These are phyloP conservation scores for Plasmodium falciparum DNA, from an alignment of 169 alveolate genomes.

Conservation along the genomic window DNA sequence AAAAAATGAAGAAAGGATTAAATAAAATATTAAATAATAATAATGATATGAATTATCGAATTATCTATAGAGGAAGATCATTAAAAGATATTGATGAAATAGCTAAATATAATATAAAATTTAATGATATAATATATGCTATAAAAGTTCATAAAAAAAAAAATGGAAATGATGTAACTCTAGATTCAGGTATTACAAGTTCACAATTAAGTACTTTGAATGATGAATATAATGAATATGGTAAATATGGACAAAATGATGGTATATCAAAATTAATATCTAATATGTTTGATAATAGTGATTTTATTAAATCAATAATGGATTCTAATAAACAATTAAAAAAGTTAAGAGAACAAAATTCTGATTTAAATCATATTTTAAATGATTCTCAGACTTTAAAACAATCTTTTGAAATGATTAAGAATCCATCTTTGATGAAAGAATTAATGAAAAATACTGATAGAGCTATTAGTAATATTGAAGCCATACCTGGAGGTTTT, in stretches of 20 bases:
- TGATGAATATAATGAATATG: constrained; percentile 73
- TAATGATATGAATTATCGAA: constrained; percentile 40
- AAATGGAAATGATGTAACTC: constrained; percentile 41
- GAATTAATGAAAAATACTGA: constrained; percentile 87
- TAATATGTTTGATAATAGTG: constrained; percentile 69
- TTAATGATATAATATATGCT: constrained; percentile 66
- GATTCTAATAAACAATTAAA: constrained; percentile 72
- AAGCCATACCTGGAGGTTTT: constrained; percentile 89
- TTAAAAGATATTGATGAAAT: constrained; percentile 48
- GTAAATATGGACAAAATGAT: constrained; percentile 36
- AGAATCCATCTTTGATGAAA: constrained; percentile 86
- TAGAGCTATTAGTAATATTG: constrained; percentile 86
- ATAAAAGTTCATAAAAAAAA: constrained; percentile 21
- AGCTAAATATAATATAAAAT: constrained; percentile 32
- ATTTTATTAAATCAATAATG: constrained; percentile 71
- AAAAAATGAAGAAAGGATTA: constrained; percentile 49
- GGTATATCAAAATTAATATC: constrained; percentile 64
- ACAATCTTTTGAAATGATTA: constrained; percentile 83
- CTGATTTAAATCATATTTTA: constrained; percentile 80
- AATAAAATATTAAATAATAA: constrained; percentile 17
- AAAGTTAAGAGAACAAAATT: constrained; percentile 70
- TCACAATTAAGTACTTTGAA: constrained; percentile 71
- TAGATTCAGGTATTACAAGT: constrained; percentile 75
- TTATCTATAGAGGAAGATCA: constrained; percentile 63
- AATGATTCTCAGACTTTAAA: constrained; percentile 83